Evolutionary conservation across 441 rosid genomes (phyloP), one percentile per base, ranked within the genome.

Genomic region (Bocquillonia castaneifolia): DNA sequence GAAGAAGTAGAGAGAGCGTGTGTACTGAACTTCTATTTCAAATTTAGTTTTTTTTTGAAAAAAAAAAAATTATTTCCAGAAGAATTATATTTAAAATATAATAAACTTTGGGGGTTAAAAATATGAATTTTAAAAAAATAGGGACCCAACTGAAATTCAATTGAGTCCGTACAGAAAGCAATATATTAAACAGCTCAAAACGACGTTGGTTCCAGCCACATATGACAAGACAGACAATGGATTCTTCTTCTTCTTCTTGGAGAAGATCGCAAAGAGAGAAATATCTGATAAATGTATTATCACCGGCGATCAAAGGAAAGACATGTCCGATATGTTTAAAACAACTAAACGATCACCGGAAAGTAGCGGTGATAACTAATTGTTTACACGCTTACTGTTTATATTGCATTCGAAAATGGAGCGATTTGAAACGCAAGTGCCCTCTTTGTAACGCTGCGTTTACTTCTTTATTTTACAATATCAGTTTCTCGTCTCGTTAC

Each of bases 391-490:
- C 85, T 0, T 87, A 82, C 79, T 88, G 91, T 70, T 67, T 72
- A 48, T 70, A 29, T 5, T 89, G 96, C 76, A 87, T 89, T 63
- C 68, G 78, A 1, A 74, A 68, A 45, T 89, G 92, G 92, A 89
- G 96, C 80, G 60, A 78, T 39, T 39, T 87, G 72, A 86, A 84
- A 82, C 81, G 91, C 66, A 80, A 42, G 32, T 86, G 93, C 53
- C 93, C 96, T 67, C 89, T 91, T 72, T 86, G 97, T 79, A 89
- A 84, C 78, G 66, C 75, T 18, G 44, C 50, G 34, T 86, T 87
- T 74, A 73, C 79, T 74, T 89, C 90, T 0, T 85, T 86, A 88
- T 79, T 82, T 70, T 77, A 67, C 72, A 71, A 71, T 1, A 79
- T 73, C 76, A 74, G 81, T 69, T 59, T 75, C 67, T 77, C 78